A percentile compares a stretch with the other conserved stretches of the same genome.
Evolutionary conservation across 805 yeast genomes (phyloP).

Genomic region (Cyberlindnera galapagoensis): DNA sequence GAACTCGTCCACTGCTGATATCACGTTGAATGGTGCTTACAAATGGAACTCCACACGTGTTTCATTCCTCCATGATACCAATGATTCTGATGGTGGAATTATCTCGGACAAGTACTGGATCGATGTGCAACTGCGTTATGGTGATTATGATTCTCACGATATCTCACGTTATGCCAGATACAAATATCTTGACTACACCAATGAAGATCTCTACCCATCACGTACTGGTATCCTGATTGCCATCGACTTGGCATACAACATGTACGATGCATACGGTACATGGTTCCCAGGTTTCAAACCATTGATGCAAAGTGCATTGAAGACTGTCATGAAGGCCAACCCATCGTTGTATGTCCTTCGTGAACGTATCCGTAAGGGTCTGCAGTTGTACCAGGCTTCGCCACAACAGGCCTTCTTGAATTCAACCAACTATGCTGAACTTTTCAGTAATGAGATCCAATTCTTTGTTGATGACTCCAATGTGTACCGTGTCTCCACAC

Average conservation of each 20-base stretch:
- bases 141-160: conserved; percentile 97
- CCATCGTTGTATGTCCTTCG: conserved; percentile 89
- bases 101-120: conserved; percentile 76
- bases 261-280: conserved; percentile 94
- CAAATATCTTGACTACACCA: conserved; percentile 87
- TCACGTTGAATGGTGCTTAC: conserved; percentile 65
- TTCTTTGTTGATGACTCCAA: conserved; percentile 90
- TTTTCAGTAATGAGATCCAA: conserved; percentile 78
- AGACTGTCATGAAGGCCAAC: conserved; percentile 88
- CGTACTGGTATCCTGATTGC: conserved; percentile 90
- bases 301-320: conserved; percentile 84
- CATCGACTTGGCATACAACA: conserved; percentile 89
- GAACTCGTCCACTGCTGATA: conserved; percentile 94
- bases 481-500: conserved; percentile 89
- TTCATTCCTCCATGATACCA: conserved; percentile 65
- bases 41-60: conserved; percentile 84
- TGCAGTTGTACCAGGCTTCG: conserved; percentile 89
- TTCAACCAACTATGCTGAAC: conserved; percentile 83
- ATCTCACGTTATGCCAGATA: conserved; percentile 90
- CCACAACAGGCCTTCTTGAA: conserved; percentile 88
- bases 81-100: conserved; percentile 55
- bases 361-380: conserved; percentile 89
- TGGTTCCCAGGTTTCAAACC: conserved; percentile 97
- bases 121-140: conserved; percentile 91
- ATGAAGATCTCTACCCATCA: conserved; percentile 85